Conservation (phyloP, 2,329 filamentous ascomycete species). For the Fusarium vanettenii region DNA sequence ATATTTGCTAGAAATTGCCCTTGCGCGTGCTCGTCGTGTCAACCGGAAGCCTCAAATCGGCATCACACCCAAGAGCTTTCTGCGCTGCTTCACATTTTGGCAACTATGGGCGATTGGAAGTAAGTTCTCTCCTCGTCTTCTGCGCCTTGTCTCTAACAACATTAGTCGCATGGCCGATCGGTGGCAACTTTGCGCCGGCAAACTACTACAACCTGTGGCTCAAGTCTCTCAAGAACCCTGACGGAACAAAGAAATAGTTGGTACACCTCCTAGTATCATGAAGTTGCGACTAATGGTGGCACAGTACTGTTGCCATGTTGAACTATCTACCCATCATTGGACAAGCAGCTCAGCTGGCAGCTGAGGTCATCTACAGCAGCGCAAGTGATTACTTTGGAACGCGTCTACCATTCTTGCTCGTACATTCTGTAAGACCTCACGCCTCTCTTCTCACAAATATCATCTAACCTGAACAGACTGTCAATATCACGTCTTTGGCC, state of each 20-base stretch:
- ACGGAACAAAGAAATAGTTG: neutral
- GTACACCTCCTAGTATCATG: neutral
- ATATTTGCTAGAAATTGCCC: neutral
- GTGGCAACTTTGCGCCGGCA: neutral
- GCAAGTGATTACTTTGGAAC: slow-evolving; percentile 12
- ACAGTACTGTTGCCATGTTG: slow-evolving; percentile 9
- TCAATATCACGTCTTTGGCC: slow-evolving; percentile 18
- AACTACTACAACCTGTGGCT: neutral
- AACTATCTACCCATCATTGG: slow-evolving; percentile 19
- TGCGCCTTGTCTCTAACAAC: neutral
- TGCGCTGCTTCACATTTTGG: neutral
- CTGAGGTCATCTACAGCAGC: slow-evolving; percentile 14
- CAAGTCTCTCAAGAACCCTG: neutral
- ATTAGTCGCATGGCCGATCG: neutral
- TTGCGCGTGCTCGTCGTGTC: neutral
- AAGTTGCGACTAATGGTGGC: neutral
- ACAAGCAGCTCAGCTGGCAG: slow-evolving; percentile 6
- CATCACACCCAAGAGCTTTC: neutral
- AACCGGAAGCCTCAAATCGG: neutral
- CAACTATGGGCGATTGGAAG: neutral
- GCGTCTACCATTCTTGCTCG: slow-evolving; percentile 4
- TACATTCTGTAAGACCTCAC: slow-evolving; percentile 1
- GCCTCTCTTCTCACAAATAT: rapidly evolving
- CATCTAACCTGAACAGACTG: neutral
- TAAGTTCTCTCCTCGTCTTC: neutral